Base-by-base conservation (phyloP, 768 basidiomycete species). In the Rhodotorula taiwanensis region DNA sequence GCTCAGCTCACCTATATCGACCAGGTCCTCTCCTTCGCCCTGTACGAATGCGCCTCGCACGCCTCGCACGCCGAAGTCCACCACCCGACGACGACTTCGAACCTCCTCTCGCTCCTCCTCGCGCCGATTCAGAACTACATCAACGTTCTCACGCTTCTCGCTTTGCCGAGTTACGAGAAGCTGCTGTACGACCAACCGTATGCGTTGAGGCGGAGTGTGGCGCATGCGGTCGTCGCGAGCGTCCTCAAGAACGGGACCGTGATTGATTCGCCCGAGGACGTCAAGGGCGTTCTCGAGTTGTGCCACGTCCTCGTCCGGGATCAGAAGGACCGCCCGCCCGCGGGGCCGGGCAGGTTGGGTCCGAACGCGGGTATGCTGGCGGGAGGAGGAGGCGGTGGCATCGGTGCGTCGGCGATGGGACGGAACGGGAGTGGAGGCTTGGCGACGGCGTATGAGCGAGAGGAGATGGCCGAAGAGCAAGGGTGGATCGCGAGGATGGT, bases 401-500 rank as follows among this genome's bases (percentile, higher is more conserved):
- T 13, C 48, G 36, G 34, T 47, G 11, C 18, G 39, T 28, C 42
- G 55, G 49, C 4, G 43, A 52, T 13, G 66, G 66, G 11, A 83
- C 55, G 43, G 11, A 79, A 28, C 83, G 34, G 65, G 65, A 9
- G 45, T 47, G 15, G 82, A 84, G 69, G 78, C 36, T 9, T 79
- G 33, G 71, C 6, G 82, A 55, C 28, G 20, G 56, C 23, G 49
- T 71, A 72, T 44, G 93, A 94, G 74, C 77, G 85, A 54, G 89
- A 93, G 74, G 94, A 98, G 73, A 81, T 92, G 79, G 93, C 92
- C 0, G 95, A 99, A 75, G 95, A 99, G 75, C 95, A 99, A 72
- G 95, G 95, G 0, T 99, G 95, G 95, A 84, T 97, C 21, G 94
- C 95, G 44, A 80, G 94, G 66, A 97, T 98, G 89, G 88, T 98